phyloP scores from a whole-genome alignment of 2,329 filamentous ascomycete genomes.

The Thermomyces lanuginosus region DNA sequence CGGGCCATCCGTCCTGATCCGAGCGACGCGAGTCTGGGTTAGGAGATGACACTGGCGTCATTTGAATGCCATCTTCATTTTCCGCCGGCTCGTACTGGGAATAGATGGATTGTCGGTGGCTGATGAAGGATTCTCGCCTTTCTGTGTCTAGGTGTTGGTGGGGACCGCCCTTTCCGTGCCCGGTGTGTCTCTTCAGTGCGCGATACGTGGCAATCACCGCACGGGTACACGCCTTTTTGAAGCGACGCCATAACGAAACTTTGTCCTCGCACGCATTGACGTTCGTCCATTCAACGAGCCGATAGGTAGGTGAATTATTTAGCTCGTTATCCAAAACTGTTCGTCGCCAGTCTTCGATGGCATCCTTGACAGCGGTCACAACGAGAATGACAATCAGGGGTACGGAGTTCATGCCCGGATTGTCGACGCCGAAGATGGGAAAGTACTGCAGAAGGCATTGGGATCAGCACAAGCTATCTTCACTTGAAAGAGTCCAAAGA shows the following conservation, averaged over 20 bases:
- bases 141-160: no score
- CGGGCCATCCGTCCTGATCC: conserved; percentile 24
- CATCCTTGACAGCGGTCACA: conserved; percentile 85
- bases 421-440: conserved; percentile 81
- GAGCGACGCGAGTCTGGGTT: conserved; percentile 37
- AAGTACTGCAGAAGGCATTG: conserved; percentile 51
- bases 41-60: conserved; percentile 87
- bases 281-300: conserved; percentile 75
- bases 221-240: conserved; percentile 75
- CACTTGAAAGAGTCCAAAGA: not conserved
- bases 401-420: conserved; percentile 76
- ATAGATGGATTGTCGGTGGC: conserved; percentile 39
- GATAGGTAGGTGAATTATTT: conserved; percentile 90
- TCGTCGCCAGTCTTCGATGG: conserved; percentile 83
- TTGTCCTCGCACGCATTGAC: conserved; percentile 84
- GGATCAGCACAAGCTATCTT: conserved; percentile 8
- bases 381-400: conserved; percentile 83
- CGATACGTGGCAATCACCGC: conserved; percentile 40
- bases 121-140: conserved; percentile 45
- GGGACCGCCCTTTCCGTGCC: conserved; percentile 32
- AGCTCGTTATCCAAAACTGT: conserved; percentile 83
- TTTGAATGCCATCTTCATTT: conserved; percentile 56
- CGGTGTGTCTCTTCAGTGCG: conserved; percentile 33
- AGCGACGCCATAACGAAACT: conserved; percentile 65
- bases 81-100: conserved; percentile 34